phyloP scores from a whole-genome alignment of 176 grass and related monocot species.

The Rhynchospora breviuscula region DNA sequence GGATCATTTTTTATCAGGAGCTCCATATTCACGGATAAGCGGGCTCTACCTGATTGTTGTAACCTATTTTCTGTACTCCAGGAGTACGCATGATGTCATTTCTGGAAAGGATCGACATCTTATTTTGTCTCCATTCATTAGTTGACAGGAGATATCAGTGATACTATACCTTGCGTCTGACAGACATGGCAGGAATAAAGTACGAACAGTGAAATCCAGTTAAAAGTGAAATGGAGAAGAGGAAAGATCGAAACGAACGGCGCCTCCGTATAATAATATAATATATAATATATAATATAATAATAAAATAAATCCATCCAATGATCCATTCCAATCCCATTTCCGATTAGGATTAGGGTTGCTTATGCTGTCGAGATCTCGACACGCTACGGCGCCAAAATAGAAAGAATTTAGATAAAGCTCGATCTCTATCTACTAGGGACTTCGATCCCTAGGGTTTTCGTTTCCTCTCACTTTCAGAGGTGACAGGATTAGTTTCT shows the following conservation, averaged over 20 bases:
- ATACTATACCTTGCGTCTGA: neutral
- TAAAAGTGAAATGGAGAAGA: neutral
- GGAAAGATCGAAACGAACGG: neutral
- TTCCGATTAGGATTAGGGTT: neutral
- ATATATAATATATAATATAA: no score
- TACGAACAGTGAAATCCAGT: neutral
- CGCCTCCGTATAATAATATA: conserved; percentile 53
- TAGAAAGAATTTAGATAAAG: conserved; percentile 4
- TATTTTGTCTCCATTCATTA: neutral
- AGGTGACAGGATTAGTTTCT: no score
- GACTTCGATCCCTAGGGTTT: no score
- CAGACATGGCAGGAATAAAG: neutral
- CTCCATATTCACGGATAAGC: neutral
- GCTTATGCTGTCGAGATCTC: conserved; percentile 11
- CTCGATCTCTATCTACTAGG: neutral
- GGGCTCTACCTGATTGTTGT: neutral
- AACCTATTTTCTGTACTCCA: neutral
- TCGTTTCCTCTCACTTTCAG: neutral
- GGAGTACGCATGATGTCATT: neutral
- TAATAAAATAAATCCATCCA: no score
- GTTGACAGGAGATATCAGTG: neutral
- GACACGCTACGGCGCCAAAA: neutral
- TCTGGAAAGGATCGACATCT: neutral
- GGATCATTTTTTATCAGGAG: neutral
- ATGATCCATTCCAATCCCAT: neutral